Percentiles rank a stretch among this genome's conserved stretches.
Evolutionary conservation across 805 yeast species (phyloP).

Genomic region (Pichia nanzhaoensis): DNA sequence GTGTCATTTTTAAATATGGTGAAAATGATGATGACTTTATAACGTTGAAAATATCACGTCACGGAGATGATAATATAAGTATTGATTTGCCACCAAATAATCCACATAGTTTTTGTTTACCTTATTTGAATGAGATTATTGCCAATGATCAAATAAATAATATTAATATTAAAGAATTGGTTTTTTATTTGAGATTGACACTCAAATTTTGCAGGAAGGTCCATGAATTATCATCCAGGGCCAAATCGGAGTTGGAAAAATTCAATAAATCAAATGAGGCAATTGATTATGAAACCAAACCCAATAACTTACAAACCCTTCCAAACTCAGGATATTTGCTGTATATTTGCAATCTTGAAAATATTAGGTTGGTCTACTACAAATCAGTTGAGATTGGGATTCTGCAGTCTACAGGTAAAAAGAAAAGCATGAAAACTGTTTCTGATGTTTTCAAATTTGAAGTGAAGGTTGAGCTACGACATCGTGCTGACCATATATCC

Average conservation of each 20-base stretch:
- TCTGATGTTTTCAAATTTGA: constrained; percentile 17
- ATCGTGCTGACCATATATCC: constrained; percentile 17
- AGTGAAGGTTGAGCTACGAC: constrained; percentile 22
- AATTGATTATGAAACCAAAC: constrained; percentile 9
- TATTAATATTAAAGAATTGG: constrained; percentile 22
- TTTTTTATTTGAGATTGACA: constrained; percentile 26
- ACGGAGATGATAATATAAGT: constrained; percentile 16
- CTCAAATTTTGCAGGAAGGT: constrained; percentile 24
- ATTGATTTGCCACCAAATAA: constrained; percentile 25
- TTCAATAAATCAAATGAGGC: constrained; percentile 16
- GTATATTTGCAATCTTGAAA: constrained; percentile 13
- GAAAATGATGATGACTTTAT: constrained; percentile 20
- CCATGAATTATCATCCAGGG: constrained; percentile 13
- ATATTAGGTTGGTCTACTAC: constrained; percentile 23
- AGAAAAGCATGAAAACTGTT: constrained; percentile 18
- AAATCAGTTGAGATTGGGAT: constrained; percentile 10
- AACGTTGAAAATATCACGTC: constrained; percentile 20
- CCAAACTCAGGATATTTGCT: constrained; percentile 8
- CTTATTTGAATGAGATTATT: constrained; percentile 23
- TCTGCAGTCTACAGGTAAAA: constrained; percentile 12
- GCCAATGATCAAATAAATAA: constrained; percentile 9
- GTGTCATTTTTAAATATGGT: constrained; percentile 30
- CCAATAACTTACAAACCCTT: constrained; percentile 1
- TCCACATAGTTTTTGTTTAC: constrained; percentile 21
- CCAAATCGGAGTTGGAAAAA: constrained; percentile 4